Evolutionary conservation across 129 eudicot genomes (phyloP).

Genomic region (Smallanthus sonchifolius): DNA sequence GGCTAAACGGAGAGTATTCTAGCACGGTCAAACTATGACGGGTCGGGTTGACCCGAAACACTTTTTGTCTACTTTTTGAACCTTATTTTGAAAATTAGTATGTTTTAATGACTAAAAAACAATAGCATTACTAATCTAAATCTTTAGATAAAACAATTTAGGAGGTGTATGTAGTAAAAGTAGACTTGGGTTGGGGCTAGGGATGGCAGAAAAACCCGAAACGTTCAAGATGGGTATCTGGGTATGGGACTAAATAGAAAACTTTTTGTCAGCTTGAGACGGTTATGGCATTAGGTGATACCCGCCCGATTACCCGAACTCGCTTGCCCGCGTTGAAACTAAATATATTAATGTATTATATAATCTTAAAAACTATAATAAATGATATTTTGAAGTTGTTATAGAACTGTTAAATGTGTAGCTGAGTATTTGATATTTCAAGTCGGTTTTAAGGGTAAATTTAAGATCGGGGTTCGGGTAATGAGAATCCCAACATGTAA

Average conservation of each 20-base stretch:
- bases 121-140: neutral
- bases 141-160: neutral
- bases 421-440: neutral
- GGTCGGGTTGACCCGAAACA: neutral
- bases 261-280: neutral
- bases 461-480: neutral
- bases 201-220: neutral
- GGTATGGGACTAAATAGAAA: neutral
- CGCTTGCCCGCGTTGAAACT: no score
- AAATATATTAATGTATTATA: no score
- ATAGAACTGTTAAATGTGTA: neutral
- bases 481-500: no score
- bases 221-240: neutral
- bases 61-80: neutral
- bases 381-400: no score
- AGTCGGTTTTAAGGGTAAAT: neutral
- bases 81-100: neutral
- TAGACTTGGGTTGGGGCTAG: neutral
- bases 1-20: neutral
- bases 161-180: neutral
- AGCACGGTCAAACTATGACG: neutral
- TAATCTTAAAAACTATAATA: no score
- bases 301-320: neutral
- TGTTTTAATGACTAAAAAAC: neutral
- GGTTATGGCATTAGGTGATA: neutral